These are phyloP conservation scores for Trichosporon asahii DNA, from an alignment of 1,284 basidiomycete species.

Conservation along the genomic window DNA sequence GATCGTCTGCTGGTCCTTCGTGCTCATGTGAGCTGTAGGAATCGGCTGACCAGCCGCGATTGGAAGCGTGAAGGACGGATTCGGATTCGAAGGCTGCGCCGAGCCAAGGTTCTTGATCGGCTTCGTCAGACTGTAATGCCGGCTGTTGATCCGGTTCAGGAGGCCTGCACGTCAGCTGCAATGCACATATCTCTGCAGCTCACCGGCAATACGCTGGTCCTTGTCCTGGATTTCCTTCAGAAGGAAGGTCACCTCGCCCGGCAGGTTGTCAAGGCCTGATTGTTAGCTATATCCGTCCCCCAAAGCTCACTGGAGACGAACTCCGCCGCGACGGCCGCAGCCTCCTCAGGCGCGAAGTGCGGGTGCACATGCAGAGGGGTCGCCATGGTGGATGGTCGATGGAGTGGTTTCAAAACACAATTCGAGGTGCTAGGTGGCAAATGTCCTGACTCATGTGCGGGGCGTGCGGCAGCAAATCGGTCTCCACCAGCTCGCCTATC, in stretches of 20 bases:
- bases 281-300: not conserved
- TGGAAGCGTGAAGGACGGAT: conserved; percentile 33
- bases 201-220: conserved; percentile 47
- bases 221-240: conserved; percentile 64
- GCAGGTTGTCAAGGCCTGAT: conserved; percentile 69
- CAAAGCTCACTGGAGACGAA: conserved; percentile 63
- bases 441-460: not conserved
- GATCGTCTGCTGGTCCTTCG: conserved; percentile 45
- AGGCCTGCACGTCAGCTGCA: conserved; percentile 30
- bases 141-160: conserved; percentile 39
- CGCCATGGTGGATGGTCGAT: conserved; percentile 13
- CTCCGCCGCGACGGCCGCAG: conserved; percentile 65
- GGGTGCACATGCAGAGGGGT: conserved; percentile 35
- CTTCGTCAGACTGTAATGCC: conserved; percentile 44
- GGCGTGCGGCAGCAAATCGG: not conserved
- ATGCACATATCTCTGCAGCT: conserved; percentile 8
- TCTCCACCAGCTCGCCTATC: not conserved
- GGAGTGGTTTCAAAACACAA: conserved; percentile 3
- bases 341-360: conserved; percentile 60
- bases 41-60: conserved; percentile 32
- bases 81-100: conserved; percentile 16
- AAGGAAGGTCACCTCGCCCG: conserved; percentile 66
- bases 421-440: not conserved
- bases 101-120: conserved; percentile 26
- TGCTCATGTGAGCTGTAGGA: conserved; percentile 38